These are phyloP conservation scores for Ophiostoma piceae DNA, from an alignment of 2,329 filamentous ascomycete species.

Conservation along the genomic window DNA sequence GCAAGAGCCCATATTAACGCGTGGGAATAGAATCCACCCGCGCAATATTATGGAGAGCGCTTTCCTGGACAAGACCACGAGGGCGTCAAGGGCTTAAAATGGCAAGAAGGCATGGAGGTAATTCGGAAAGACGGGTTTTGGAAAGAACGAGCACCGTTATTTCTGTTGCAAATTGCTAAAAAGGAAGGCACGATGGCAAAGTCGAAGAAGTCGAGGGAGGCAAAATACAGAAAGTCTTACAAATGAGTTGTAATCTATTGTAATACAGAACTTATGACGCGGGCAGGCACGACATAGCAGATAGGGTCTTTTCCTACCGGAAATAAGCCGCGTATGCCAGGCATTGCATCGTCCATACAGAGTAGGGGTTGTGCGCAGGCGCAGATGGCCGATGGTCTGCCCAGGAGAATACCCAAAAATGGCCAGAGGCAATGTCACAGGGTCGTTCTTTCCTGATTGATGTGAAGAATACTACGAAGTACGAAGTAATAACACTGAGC, in stretches of 20 bases:
- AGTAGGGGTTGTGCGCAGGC: neutral
- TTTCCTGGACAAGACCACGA: neutral
- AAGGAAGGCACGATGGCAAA: neutral
- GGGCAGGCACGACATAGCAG: neutral
- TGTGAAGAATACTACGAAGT: neutral
- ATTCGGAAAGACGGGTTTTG: too few species aligned
- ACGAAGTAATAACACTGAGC: neutral
- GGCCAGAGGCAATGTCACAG: neutral
- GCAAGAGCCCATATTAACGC: neutral
- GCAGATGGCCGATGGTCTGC: neutral
- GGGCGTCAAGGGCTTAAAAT: too few species aligned
- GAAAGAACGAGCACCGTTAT: too few species aligned
- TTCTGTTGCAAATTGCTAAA: neutral
- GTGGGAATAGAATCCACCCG: neutral
- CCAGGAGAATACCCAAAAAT: neutral
- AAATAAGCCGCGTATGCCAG: slow-evolving; percentile 19
- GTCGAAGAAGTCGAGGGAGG: neutral
- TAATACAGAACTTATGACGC: neutral
- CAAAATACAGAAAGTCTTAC: neutral
- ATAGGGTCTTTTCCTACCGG: slow-evolving; percentile 15
- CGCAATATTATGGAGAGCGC: neutral
- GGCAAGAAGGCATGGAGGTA: too few species aligned
- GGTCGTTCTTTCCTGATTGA: neutral
- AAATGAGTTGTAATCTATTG: neutral
- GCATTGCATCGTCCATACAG: neutral